Base-by-base conservation (phyloP, 805 yeast species). In the Jamesozyma spencerorum region DNA sequence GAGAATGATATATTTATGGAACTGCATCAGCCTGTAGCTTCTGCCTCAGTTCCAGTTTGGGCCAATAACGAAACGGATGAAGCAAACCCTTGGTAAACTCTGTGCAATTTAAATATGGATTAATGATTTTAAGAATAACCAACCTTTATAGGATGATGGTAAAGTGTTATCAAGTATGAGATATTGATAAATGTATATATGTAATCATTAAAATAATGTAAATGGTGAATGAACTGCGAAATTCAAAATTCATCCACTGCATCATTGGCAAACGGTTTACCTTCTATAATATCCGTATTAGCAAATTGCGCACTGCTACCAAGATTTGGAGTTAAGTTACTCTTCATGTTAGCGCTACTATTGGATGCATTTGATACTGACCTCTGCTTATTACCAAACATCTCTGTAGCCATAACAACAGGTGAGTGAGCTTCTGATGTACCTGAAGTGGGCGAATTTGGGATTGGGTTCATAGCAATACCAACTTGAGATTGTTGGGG, bases 31-130 rank as follows among this genome's bases (percentile, higher is more conserved):
- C 94, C 92, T n/a, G 69, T 81, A 3, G 48, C 55, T 7, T 46
- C 54, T 14, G 58, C 47, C 2, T 49, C 53, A 14, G 49, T 47
- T 24, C 57, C 56, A 8, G 56, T 68, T 2, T 72, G 78, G 77
- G 68, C 77, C 53, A 73, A 69, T 4, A 62, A 55, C 14, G 70
- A 68, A 17, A 68, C 73, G 20, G 24, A 27, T 14, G 80, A 75
- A 38, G 62, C 64, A 3, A 82, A 82, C 51, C 92, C 88, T 4
- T 82, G 92, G 92, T 62, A 43, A 47, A 33, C 27, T n/a, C n/a
- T n/a, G n/a, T n/a, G n/a, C n/a, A n/a, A n/a, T n/a, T n/a, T n/a
- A n/a, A n/a, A n/a, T n/a, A n/a, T n/a, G n/a, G n/a, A n/a, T n/a
- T n/a, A n/a, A n/a, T n/a, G n/a, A n/a, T n/a, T n/a, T n/a, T n/a